Evolutionary conservation across 139 green algal species (phyloP), one percentile per base, ranked within the genome.

Genomic region (Chlorella sp.): DNA sequence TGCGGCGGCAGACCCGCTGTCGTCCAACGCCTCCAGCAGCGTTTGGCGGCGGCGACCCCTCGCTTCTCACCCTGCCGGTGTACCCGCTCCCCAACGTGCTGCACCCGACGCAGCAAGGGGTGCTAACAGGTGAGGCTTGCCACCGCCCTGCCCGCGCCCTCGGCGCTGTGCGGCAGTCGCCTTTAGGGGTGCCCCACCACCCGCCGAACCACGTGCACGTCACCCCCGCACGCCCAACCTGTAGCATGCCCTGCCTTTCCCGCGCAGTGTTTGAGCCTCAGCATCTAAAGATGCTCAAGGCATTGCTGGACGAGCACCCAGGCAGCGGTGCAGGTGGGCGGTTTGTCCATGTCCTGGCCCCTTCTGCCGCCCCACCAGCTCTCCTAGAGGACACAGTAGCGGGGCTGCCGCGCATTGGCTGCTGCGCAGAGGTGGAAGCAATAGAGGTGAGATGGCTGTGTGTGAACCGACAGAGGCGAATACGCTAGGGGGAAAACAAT

Each of bases 221-320:
- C 83, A 78, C 75, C 11, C 2, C 2, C 39, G 16, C 39, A 19
- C 77, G 11, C 19, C 78, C 42, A 26, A 21, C 57, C 34, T 53
- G 32, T 15, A 34, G 37, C 24, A 32, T 36, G 22, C 37, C 37
- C 18, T 19, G 34, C n/a, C 57, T 57, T 5, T 22, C 21, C 22
- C 57, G 5, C 37, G 32, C 77, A 91, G 89, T 89, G 14, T 90
- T 73, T 37, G 89, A 92, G 86, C 89, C 89, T 0, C 66, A 57
- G 4, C 86, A 86, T 68, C 48, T 89, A 21, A 71, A 68, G 4
- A 53, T 92, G 32, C 90, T 92, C 34, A 53, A n/a, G 4, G 37
- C n/a, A 2, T 3, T 88, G 61, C 79, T 90, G 11, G 80, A 36
- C 1, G 80, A 73, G 69, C 26, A 77, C 30, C 75, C 21, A 9